These are phyloP conservation scores for Pythium folliculosum DNA, from an alignment of 352 stramenopile genomes.

Conservation along the genomic window DNA sequence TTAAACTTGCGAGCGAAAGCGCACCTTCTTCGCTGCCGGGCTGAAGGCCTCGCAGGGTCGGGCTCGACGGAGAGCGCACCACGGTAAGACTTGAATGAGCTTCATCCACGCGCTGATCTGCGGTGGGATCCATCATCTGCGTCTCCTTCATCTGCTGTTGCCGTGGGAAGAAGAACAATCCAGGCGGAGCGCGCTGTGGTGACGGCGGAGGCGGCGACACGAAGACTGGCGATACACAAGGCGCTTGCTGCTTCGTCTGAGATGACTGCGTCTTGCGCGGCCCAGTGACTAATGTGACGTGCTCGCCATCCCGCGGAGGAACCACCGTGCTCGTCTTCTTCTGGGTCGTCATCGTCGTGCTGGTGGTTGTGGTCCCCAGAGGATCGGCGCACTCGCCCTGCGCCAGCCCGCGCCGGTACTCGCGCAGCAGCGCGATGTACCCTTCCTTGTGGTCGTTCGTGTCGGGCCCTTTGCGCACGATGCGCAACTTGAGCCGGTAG, in stretches of 20 bases:
- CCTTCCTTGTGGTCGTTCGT: slow-evolving; percentile 43
- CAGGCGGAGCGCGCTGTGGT: not conserved
- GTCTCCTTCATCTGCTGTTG: too few species aligned
- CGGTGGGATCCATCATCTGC: too few species aligned
- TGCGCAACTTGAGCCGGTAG: slow-evolving; percentile 37
- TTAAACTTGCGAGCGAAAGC: too few species aligned
- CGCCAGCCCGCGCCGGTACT: slow-evolving; percentile 1
- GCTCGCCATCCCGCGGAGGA: not conserved
- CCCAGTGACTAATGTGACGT: not conserved
- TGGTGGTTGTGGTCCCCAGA: not conserved
- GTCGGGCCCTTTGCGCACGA: slow-evolving; percentile 29
- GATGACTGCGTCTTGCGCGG: not conserved
- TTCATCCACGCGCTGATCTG: too few species aligned
- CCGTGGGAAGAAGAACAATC: too few species aligned
- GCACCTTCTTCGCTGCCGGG: too few species aligned
- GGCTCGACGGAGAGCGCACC: too few species aligned
- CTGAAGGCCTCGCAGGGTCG: too few species aligned
- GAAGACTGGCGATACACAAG: not conserved
- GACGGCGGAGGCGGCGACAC: not conserved
- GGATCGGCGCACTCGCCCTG: too few species aligned
- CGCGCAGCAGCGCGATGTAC: slow-evolving; percentile 42
- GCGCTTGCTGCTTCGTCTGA: not conserved
- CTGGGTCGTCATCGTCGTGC: too few species aligned
- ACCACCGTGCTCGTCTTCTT: not conserved
- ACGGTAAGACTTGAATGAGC: too few species aligned